Base-by-base conservation (phyloP, 2,329 filamentous ascomycete genomes). In the Helotiales sp. region DNA sequence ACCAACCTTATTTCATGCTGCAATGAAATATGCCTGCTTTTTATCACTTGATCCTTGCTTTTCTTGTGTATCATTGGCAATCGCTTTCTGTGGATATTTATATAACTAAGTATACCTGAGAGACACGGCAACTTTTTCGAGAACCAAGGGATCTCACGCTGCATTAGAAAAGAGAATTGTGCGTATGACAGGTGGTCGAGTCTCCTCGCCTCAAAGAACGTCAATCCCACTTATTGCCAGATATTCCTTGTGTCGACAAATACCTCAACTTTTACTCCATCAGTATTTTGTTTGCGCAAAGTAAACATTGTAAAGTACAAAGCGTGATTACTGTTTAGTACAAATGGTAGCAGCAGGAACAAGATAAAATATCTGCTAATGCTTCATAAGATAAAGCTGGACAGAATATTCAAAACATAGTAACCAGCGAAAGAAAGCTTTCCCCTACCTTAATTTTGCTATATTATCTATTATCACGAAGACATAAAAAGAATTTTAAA, bases 11-110 rank as follows among this genome's bases (percentile, higher is more conserved):
- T n/a, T n/a, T n/a, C n/a, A n/a, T n/a, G n/a, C n/a, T n/a, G n/a
- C 38, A 25, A 57, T 24, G 30, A 42, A 40, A 34, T 52, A 57
- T 10, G 49, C 30, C 8, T 30, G 27, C 19, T 48, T 48, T n/a
- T 25, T 29, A 27, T 55, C 19, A 31, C 40, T 33, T 12, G 25
- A 55, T 22, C 52, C 40, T 31, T 25, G 19, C 40, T 38, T 42
- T 19, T 55, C 42, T 34, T 55, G 42, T 5, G 22, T 55, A 27
- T 34, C 52, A 38, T 29, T 29, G 24, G 38, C 40, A 27, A 55
- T 24, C n/a, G 42, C 42, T 29, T 19, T 27, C 42, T 47, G 12
- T 47, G 13, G n/a, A 15, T 29, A 46, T 38, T 17, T 3, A 38
- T n/a, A 17, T 38, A 40, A 22, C 17, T 40, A 19, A 40, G 24